Evolutionary conservation across 345 rosid genomes (phyloP), one percentile per base, ranked within the genome.

Genomic region (Melastoma malabathricum): DNA sequence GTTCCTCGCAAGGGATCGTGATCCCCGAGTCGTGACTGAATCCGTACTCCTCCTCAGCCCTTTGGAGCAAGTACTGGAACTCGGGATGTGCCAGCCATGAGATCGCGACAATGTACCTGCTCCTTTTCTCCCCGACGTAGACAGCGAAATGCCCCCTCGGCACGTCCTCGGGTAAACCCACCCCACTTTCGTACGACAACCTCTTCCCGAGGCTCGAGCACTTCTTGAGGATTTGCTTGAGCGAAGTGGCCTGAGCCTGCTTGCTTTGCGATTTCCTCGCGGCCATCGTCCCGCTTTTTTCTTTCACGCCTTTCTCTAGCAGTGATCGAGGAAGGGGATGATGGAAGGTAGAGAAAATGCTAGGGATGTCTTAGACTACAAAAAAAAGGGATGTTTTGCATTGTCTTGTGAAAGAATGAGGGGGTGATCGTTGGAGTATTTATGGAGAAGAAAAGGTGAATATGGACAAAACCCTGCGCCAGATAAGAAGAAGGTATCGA

Each of bases 111-210:
- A 84, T 74, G 69, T 81, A 76, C 47, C 98, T 84, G 46, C 83
- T 79, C 52, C 97, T 62, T 53, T 79, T 65, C 62, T 82, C 77
- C 38, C 95, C 95, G 10, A 92, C 93, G 38, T 92, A 92, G 15
- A 92, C 95, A 4, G 75, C 89, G 31, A 84, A 87, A 58, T 92
- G 98, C 1, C 98, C 97, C 72, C 68, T 87, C 1, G 98, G 98
- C 20, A 92, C 93, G 45, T 92, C 93, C 47, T 61, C 55, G 5
- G 93, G 95, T 13, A 70, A 66, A 10, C 70, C 56, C 6, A 45
- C 19, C 49, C 23, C 47, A 16, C 43, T 41, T 15, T 34, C 41
- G 12, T 38, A 15, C 8, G 47, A 57, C 41, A 56, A 44, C 41
- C 49, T 62, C 66, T 68, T 75, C 12, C 73, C 72, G 10, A 75